Evolutionary conservation across 1,284 basidiomycete genomes (phyloP).

Genomic region (Vanrija sp.): DNA sequence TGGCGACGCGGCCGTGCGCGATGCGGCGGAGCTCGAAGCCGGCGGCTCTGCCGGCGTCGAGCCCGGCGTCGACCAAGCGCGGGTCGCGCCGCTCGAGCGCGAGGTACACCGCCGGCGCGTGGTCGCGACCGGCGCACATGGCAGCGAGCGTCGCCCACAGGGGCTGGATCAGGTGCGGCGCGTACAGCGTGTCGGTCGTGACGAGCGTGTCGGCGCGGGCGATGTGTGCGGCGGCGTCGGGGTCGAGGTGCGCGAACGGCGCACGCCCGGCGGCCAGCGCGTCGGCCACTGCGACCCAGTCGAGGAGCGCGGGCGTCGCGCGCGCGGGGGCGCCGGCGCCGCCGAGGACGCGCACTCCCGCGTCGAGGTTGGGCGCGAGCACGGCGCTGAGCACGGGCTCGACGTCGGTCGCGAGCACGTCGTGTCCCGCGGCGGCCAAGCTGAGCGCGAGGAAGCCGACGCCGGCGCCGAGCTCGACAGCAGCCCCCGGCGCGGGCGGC

Average conservation of each 20-base stretch:
- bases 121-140: not conserved
- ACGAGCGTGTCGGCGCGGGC: conserved; percentile 64
- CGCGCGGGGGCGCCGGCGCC: conserved; percentile 30
- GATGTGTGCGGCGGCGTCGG: conserved; percentile 27
- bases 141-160: conserved; percentile 55
- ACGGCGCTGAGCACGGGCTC: conserved; percentile 64
- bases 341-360: conserved; percentile 52
- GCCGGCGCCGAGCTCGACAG: conserved; percentile 77
- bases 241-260: not conserved
- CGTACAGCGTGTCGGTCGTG: conserved; percentile 81
- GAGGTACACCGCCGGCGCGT: conserved; percentile 57
- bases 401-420: conserved; percentile 76
- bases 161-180: conserved; percentile 60
- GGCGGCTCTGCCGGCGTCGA: conserved; percentile 54
- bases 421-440: conserved; percentile 66
- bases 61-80: conserved; percentile 57
- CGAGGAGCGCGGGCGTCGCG: conserved; percentile 60
- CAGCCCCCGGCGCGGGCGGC: conserved; percentile 35
- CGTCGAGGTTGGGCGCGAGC: conserved; percentile 61
- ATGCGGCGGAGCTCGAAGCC: conserved; percentile 61
- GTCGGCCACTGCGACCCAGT: conserved; percentile 49
- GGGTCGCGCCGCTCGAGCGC: conserved; percentile 76
- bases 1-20: conserved; percentile 59
- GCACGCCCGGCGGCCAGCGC: no score
- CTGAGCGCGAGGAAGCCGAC: conserved; percentile 72